Base-by-base conservation (phyloP, 805 yeast genomes). In the Spathaspora girioi region DNA sequence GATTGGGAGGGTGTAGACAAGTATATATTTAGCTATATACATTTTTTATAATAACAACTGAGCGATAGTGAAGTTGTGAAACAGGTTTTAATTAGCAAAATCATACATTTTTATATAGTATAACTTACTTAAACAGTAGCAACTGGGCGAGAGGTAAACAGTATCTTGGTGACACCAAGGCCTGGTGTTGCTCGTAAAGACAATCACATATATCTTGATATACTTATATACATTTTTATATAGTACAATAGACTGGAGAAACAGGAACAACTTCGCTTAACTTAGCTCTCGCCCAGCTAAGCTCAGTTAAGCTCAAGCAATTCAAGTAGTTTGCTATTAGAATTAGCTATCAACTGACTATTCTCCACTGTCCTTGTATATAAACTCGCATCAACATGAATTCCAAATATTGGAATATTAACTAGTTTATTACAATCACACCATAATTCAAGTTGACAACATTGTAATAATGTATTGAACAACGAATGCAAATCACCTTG, bases 401-500 rank as follows among this genome's bases (percentile, higher is more conserved):
- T 49, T 11, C 59, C 56, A 41, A 60, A 49, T 5, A 61, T 46
- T 11, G 55, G 56, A 8, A 51, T 38, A 44, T 56, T 61, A 8
- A 46, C 40, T 6, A 62, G 51, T 4, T 59, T 61, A 23, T 59
- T 62, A 42, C 56, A 48, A 26, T 55, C 54, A n/a, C 43, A 50
- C n/a, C 14, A 14, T 10, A 46, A 23, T 8, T 41, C 48, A 11
- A 45, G 31, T 20, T 48, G 50, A 42, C 38, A 17, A 35, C 46
- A 19, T 17, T 17, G 41, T 12, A 43, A 41, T 2, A 29, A 43
- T 12, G 59, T 56, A 31, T 58, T 56, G 45, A 58, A 59, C 3
- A 65, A 31, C 11, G 63, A 46, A 31, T 54, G 55, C 51, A 66
- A 54, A 43, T 59, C 62, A 29, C 69, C 67, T 46, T 52, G 53